Base-by-base conservation (phyloP, 2,329 filamentous ascomycete genomes). In the Tolypocladium album region DNA sequence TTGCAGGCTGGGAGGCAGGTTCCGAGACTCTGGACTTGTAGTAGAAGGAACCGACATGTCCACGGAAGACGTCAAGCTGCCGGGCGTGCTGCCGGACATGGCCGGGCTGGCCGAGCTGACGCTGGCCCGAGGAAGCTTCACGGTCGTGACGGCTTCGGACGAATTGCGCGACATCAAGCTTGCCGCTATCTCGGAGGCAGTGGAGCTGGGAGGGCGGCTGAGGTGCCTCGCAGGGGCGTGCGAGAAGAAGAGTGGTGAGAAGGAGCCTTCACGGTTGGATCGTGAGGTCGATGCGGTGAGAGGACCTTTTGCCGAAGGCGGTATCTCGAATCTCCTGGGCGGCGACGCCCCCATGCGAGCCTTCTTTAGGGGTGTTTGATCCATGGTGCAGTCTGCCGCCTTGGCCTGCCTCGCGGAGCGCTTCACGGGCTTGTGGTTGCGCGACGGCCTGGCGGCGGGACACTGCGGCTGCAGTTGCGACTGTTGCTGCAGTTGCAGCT, bases 161-260 rank as follows among this genome's bases (percentile, higher is more conserved):
- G 68, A 60, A n/a, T 77, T 72, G 58, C 72, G 76, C 59, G 74
- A 73, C 64, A 83, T 72, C 74, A 84, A 81, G 58, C 75, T 77
- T 39, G 71, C 69, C 31, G 77, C 70, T 7, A 74, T 70, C 60
- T 82, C 79, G 17, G 75, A 68, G 27, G 74, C 69, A 27, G 70
- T 69, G n/a, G 72, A 67, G 20, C 64, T 75, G 9, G 72, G 69
- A 17, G 76, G 75, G 40, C 78, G 73, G 59, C 66, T 67, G 36
- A 70, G 64, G 39, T 74, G 71, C 43, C 70, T 71, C 15, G 71
- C 70, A 20, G 74, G 65, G 42, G 73, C 76, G 60, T 77, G 74
- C 12, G 80, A 81, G 66, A 82, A 82, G 70, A 82, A 82, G 34
- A 82, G 72, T 7, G 81, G 80, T 9, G 80, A 82, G 12, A 74